These are phyloP conservation scores for Hemisphaericaspora nanyangensis DNA, from an alignment of 805 yeast genomes.

Conservation along the genomic window DNA sequence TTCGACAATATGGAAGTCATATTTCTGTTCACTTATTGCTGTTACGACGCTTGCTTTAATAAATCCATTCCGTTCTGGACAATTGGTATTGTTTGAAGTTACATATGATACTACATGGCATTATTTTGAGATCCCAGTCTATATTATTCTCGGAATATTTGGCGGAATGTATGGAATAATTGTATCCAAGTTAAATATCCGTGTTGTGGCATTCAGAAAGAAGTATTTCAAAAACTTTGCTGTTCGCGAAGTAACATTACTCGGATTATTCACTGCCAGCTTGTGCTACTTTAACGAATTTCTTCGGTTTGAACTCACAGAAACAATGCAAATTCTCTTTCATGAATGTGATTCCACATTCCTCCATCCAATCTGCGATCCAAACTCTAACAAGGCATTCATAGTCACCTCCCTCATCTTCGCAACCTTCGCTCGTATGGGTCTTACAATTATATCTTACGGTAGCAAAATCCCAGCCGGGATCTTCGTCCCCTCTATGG, in stretches of 20 bases:
- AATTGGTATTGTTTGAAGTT: conserved; percentile 90
- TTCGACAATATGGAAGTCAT: conserved; percentile 84
- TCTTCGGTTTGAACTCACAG: conserved; percentile 87
- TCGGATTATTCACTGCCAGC: conserved; percentile 68
- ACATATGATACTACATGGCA: conserved; percentile 84
- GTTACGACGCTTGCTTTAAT: conserved; percentile 74
- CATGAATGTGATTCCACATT: conserved; percentile 65
- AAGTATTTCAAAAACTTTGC: conserved; percentile 56
- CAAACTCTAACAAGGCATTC: conserved; percentile 21
- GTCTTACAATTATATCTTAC: conserved; percentile 77
- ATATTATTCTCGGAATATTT: conserved; percentile 74
- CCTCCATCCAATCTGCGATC: conserved; percentile 39
- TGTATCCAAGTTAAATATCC: conserved; percentile 70
- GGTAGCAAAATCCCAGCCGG: conserved; percentile 98
- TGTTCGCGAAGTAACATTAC: conserved; percentile 63
- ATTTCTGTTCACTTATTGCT: conserved; percentile 86
- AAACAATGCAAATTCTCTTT: conserved; percentile 85
- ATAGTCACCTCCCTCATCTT: conserved; percentile 52
- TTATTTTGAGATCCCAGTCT: conserved; percentile 77
- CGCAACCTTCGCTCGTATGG: conserved; percentile 71
- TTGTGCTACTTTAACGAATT: conserved; percentile 83
- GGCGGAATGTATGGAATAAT: conserved; percentile 89
- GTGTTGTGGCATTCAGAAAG: conserved; percentile 75
- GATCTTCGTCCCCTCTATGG: conserved; percentile 94
- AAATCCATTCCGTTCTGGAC: conserved; percentile 94